phyloP scores from a whole-genome alignment of 768 basidiomycete species.

The Rossbeevera mucosa region DNA sequence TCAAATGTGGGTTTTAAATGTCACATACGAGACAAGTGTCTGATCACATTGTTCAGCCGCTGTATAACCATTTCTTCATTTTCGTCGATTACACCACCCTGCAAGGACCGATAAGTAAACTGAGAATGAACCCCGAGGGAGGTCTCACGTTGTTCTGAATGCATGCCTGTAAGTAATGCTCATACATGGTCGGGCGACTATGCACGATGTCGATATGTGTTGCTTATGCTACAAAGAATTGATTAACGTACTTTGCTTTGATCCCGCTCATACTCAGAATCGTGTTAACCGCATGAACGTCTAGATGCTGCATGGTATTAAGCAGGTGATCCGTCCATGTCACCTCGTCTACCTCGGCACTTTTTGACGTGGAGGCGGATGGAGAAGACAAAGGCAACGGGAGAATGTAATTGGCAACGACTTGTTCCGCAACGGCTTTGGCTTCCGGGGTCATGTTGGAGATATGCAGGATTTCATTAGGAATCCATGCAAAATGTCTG shows the following conservation, averaged over 20 bases:
- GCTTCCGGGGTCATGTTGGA: conserved; percentile 51
- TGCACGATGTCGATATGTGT: conserved; percentile 2
- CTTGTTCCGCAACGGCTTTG: conserved; percentile 62
- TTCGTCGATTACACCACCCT: conserved; percentile 91
- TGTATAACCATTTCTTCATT: conserved; percentile 62
- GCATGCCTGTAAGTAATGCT: conserved; percentile 68
- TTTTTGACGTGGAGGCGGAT: conserved; percentile 41
- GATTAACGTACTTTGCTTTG: conserved; percentile 47
- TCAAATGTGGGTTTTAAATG: neutral
- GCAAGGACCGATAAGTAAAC: neutral
- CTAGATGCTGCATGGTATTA: conserved; percentile 63
- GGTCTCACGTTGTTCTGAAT: conserved; percentile 78
- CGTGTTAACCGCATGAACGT: conserved; percentile 52
- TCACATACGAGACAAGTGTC: conserved; percentile 58
- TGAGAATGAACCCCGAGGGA: neutral
- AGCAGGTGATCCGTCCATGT: conserved; percentile 85
- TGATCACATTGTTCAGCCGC: conserved; percentile 50
- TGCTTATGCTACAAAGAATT: neutral
- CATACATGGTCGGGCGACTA: conserved; percentile 67
- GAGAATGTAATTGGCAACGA: conserved; percentile 70
- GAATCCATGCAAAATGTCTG: conserved; percentile 90
- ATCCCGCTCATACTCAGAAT: conserved; percentile 62
- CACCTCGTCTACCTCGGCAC: conserved; percentile 64
- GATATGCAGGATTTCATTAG: conserved; percentile 61
- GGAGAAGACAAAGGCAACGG: conserved; percentile 58